Percentiles rank a stretch among this genome's conserved stretches.
Evolutionary conservation across 2,329 filamentous ascomycete species (phyloP).

Genomic region (Aschersonia sp.): DNA sequence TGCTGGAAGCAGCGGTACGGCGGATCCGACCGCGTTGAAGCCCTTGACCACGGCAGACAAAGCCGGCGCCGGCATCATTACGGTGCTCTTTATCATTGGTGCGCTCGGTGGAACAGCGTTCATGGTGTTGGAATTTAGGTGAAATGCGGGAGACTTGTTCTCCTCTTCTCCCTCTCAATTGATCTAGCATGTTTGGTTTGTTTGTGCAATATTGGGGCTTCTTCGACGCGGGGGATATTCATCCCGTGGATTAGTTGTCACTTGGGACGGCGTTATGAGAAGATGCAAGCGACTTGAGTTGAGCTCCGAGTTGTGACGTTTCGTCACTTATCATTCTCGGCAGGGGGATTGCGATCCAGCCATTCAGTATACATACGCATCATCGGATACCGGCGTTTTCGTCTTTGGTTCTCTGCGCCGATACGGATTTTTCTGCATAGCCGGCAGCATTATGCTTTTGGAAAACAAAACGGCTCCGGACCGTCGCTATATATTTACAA

Average conservation of each 20-base stretch:
- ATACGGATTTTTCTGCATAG: too few species aligned
- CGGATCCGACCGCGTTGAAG: conserved; percentile 11
- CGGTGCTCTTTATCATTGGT: conserved; percentile 31
- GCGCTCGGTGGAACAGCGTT: conserved; percentile 36
- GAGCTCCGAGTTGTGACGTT: neutral
- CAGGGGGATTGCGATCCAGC: neutral
- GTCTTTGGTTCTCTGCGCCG: neutral
- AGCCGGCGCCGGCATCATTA: conserved; percentile 42
- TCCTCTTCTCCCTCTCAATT: neutral
- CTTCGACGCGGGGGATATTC: neutral
- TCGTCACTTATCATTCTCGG: neutral
- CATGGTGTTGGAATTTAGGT: conserved; percentile 21
- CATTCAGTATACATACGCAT: neutral
- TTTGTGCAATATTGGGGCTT: neutral
- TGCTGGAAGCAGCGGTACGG: conserved; percentile 10
- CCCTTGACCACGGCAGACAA: conserved; percentile 34
- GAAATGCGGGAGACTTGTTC: neutral
- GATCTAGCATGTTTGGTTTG: neutral
- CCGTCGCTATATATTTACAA: too few species aligned
- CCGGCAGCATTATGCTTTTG: too few species aligned
- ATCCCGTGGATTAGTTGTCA: neutral
- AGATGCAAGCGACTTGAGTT: neutral
- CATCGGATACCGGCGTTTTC: neutral
- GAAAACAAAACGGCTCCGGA: too few species aligned
- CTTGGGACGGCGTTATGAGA: neutral